phyloP scores from a whole-genome alignment of 805 yeast genomes.

The Wickerhamiella siamensis region DNA sequence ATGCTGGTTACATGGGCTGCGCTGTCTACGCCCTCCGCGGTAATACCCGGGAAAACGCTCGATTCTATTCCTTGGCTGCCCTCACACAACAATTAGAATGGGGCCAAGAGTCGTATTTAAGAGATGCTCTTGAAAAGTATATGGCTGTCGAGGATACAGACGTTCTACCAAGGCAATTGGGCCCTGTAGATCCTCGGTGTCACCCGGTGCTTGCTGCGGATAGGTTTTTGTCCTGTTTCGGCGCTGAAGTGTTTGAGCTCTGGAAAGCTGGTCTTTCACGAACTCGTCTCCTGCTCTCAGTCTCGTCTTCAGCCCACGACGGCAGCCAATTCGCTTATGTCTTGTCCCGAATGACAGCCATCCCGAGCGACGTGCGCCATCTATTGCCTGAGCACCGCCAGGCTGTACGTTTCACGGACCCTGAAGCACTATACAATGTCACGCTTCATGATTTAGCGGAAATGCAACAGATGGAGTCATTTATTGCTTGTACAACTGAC shows the following conservation, averaged over 20 bases:
- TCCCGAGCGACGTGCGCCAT: constrained; percentile 41
- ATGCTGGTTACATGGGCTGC: constrained; percentile 13
- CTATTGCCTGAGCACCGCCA: constrained; percentile 21
- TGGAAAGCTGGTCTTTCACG: constrained; percentile 53
- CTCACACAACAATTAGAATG: constrained; percentile 11
- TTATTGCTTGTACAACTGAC: constrained; percentile 52
- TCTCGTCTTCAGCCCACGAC: constrained; percentile 9
- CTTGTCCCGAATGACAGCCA: constrained; percentile 42
- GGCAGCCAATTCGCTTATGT: constrained; percentile 38
- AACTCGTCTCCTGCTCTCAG: constrained; percentile 32
- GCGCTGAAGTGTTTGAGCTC: constrained; percentile 50
- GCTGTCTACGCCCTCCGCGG: constrained; percentile 13
- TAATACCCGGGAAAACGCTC: constrained; percentile 6
- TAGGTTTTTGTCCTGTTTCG: constrained; percentile 35
- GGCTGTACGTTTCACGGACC: constrained; percentile 13
- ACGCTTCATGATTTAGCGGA: constrained; percentile 43
- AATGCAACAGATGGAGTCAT: constrained; percentile 26
- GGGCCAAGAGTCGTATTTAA: constrained; percentile 14
- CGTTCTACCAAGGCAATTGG: constrained; percentile 3
- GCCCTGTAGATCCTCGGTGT: constrained; percentile 6
- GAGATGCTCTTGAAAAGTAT: constrained; percentile 10
- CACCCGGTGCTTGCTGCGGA: constrained; percentile 29
- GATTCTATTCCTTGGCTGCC: constrained; percentile 16
- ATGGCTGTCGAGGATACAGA: constrained; percentile 8
- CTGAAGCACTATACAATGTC: constrained; percentile 36